phyloP scores from a whole-genome alignment of 805 yeast species.

The Debaryomyces hansenii region DNA sequence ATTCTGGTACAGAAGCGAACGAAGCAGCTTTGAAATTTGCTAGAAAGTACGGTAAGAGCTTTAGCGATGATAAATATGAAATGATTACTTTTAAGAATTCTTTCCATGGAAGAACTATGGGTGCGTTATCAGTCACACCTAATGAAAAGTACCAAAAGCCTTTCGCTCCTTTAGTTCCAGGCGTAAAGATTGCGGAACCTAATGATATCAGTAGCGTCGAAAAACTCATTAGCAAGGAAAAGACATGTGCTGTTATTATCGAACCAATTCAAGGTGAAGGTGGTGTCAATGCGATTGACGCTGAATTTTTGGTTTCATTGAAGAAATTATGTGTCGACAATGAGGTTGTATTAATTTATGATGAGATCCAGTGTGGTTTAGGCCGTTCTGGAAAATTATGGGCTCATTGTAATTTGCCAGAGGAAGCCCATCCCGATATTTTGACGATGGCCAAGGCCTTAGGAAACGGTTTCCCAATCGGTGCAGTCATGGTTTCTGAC shows the following conservation, averaged over 20 bases:
- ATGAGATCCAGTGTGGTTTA: constrained; percentile 96
- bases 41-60: constrained; percentile 72
- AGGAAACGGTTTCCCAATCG: constrained; percentile 96
- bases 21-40: constrained; percentile 64
- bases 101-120: constrained; percentile 95
- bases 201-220: constrained; percentile 62
- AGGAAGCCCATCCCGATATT: constrained; percentile 90
- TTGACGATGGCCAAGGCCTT: constrained; percentile 93
- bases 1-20: constrained; percentile 61
- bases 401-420: constrained; percentile 81
- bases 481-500: constrained; percentile 87
- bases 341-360: constrained; percentile 79
- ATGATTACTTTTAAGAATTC: constrained; percentile 85
- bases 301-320: constrained; percentile 64
- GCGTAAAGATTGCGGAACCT: constrained; percentile 68
- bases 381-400: constrained; percentile 91
- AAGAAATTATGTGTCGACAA: constrained; percentile 65
- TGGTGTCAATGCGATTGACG: constrained; percentile 72
- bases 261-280: constrained; percentile 99
- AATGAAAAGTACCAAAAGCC: constrained; percentile 92
- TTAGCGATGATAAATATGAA: constrained; percentile 60
- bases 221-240: constrained; percentile 49
- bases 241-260: constrained; percentile 87
- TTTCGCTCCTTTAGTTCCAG: constrained; percentile 89
- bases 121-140: constrained; percentile 88